Base-by-base conservation (phyloP, 352 stramenopile species). In the Pythium periplocum region DNA sequence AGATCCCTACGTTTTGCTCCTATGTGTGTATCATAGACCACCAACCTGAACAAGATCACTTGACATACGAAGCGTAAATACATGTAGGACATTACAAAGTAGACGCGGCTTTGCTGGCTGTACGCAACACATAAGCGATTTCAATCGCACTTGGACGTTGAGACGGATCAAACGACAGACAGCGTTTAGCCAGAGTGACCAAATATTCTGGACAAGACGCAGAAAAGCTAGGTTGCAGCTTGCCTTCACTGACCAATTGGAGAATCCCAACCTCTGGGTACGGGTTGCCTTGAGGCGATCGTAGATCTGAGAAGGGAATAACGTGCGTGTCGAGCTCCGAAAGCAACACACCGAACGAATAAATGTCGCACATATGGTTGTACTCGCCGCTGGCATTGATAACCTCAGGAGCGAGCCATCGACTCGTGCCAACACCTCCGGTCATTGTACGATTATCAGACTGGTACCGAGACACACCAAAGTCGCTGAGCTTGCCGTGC, bases 121-220 rank as follows among this genome's bases (percentile, higher is more conserved):
- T 87, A 45, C 78, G 77, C 53, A 90, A 59, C 59, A 86, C 72
- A 65, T 87, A 91, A 8, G 80, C 83, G 41, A 91, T 77, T 50
- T 89, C 72, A 51, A 91, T 87, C 37, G 80, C 80, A 48, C 73
- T 84, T 45, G 80, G 80, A 51, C 80, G 80, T 9, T 86, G 59
- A 3, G 64, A 68, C 8, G 78, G 74, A 52, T 91, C 72, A 50
- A 87, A 89, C 3, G 63, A 64, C 48, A 91, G 38, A 64, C 80
- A 91, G 17, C 71, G 75, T 4, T 61, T 63, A 38, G 74, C 78
- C 44, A 91, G 47, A 57, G 69, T 67, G n/a, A 89, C 64, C 39
- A 87, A 72, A 34, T 77, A 66, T 26, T 32, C 10, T 10, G 61
- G 61, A 26, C 61, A 66, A 5, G 3, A 6, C 6, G 47, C 35